Base-by-base conservation (phyloP, 441 rosid genomes). In the Populus hybrid region DNA sequence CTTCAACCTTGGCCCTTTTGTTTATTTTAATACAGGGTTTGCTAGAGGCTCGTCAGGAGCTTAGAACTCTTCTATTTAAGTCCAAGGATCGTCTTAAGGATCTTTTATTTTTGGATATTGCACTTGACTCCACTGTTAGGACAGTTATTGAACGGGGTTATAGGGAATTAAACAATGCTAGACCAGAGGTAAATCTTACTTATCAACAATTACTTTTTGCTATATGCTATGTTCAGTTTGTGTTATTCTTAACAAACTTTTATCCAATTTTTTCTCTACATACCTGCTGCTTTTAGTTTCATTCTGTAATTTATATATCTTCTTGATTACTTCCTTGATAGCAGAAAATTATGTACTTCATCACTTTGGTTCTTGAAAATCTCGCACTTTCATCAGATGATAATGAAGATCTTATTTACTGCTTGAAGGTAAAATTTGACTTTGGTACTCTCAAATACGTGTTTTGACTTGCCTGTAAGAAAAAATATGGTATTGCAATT, bases 11-110 rank as follows among this genome's bases (percentile, higher is more conserved):
- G 69, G 56, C 56, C n/a, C 10, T 9, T 29, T 14, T 50, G 56
- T 50, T 50, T 50, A 50, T 50, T 81, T 66, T 72, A 77, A 81
- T 76, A 64, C 85, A 97, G 99, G 96, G 96, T 84, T 85, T 94
- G 85, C 90, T 97, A 66, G 99, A 97, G 93, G 97, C 97, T 73
- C 98, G 99, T 72, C 97, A 97, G 85, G 98, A 94, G 89, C 90
- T 94, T 66, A 86, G 97, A 71, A 90, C 97, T 21, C 82, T 93
- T 86, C 87, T 94, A 72, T 78, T 74, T 74, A 93, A 92, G 86
- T 81, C 91, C 76, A 87, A 81, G 53, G 89, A 86, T 84, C 98
- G 99, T 80, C 88, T 97, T 82, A 97, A n/a, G n/a, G n/a, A n/a
- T n/a, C n/a, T n/a, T n/a, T n/a, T n/a, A n/a, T n/a, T n/a, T n/a